Evolutionary conservation across 345 rosid genomes (phyloP).

Genomic region (Eucalyptus pauciflora): DNA sequence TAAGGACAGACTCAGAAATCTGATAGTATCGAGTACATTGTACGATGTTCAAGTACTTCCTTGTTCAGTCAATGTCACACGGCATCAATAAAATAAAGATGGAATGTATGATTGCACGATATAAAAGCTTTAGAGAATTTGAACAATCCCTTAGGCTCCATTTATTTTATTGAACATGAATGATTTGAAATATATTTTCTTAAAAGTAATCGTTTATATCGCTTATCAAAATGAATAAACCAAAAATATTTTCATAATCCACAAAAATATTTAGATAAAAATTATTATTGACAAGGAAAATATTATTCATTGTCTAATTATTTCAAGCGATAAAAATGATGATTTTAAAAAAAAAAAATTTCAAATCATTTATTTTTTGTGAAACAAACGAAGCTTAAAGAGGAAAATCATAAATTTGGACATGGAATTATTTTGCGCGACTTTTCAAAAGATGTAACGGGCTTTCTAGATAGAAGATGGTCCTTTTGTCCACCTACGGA

Average conservation of each 20-base stretch:
- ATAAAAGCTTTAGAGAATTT: not conserved
- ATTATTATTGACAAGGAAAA: too few relatives aligned
- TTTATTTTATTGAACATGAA: too few relatives aligned
- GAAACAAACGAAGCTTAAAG: fast-evolving
- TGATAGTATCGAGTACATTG: not conserved
- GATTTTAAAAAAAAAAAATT: too few relatives aligned
- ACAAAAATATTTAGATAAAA: too few relatives aligned
- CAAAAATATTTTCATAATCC: too few relatives aligned
- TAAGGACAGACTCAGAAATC: not conserved
- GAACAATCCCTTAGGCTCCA: not conserved
- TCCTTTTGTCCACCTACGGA: not conserved
- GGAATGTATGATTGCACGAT: not conserved
- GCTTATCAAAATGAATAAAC: too few relatives aligned
- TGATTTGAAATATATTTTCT: too few relatives aligned
- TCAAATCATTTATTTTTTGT: too few relatives aligned
- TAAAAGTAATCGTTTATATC: too few relatives aligned
- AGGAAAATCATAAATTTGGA: not conserved
- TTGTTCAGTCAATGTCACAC: not conserved
- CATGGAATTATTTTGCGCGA: not conserved
- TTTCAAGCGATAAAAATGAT: too few relatives aligned
- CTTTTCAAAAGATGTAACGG: not conserved
- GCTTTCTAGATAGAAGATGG: not conserved
- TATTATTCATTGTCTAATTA: too few relatives aligned
- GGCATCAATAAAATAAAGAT: not conserved
- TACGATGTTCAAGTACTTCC: not conserved